A percentile compares a stretch with the other conserved stretches of the same genome.
phyloP scores from a whole-genome alignment of 345 rosid genomes.

The Citrus trifoliata region DNA sequence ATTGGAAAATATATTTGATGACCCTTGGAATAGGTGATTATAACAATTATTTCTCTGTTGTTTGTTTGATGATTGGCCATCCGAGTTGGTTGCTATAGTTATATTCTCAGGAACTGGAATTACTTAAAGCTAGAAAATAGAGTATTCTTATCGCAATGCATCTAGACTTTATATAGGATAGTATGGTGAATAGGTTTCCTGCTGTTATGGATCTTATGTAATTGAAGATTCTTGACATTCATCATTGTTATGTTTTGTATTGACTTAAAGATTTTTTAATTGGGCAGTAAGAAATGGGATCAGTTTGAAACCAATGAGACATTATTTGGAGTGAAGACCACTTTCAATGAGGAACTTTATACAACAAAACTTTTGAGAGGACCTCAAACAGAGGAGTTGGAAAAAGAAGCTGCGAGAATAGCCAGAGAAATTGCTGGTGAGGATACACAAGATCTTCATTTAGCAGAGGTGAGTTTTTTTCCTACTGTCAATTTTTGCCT shows the following conservation, averaged over 20 bases:
- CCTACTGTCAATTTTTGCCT: conserved; percentile 8
- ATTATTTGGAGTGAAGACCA: conserved; percentile 87
- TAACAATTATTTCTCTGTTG: conserved; percentile 5
- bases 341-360: conserved; percentile 85
- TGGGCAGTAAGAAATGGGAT: conserved; percentile 64
- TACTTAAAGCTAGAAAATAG: neutral
- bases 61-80: neutral
- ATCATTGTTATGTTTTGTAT: neutral
- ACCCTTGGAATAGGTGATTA: conserved; percentile 59
- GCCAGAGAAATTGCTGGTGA: conserved; percentile 95
- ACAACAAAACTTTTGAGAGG: conserved; percentile 84
- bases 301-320: conserved; percentile 75
- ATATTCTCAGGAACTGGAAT: neutral
- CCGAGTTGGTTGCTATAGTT: neutral
- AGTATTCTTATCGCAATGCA: neutral
- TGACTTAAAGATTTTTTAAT: neutral
- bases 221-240: neutral
- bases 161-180: neutral
- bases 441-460: conserved; percentile 77
- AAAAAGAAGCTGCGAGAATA: conserved; percentile 77
- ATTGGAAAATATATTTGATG: conserved; percentile 69
- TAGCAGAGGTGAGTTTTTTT: conserved; percentile 73
- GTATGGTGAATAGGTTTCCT: neutral
- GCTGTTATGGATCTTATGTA: neutral
- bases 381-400: conserved; percentile 52